Conservation (phyloP, 495 filamentous ascomycete species). For the Staphylotrichum tortipilum region DNA sequence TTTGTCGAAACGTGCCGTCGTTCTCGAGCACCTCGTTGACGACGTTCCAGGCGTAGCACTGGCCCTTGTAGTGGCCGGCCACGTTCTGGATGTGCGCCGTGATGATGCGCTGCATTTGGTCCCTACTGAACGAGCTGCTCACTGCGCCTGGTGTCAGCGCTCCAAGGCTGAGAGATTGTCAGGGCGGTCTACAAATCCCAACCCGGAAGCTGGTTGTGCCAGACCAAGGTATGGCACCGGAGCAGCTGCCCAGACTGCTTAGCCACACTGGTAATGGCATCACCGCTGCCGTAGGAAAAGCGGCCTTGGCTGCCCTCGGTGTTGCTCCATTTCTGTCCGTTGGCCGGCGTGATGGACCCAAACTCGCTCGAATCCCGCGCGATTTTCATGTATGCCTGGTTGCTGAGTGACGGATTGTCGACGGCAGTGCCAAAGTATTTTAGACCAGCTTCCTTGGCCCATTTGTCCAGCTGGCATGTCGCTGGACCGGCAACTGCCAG, state of each 20-base stretch:
- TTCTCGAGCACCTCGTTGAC: constrained; percentile 46
- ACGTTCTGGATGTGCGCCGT: constrained; percentile 43
- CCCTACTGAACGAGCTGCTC: constrained; percentile 41
- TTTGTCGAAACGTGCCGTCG: constrained; percentile 22
- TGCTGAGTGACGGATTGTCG: constrained; percentile 45
- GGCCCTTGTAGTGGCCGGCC: constrained; percentile 45
- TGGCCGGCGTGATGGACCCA: constrained; percentile 47
- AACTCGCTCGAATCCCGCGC: constrained; percentile 40
- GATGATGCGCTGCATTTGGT: constrained; percentile 37
- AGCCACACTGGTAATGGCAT: constrained; percentile 41
- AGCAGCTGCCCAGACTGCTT: constrained; percentile 41
- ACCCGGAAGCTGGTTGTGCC: constrained; percentile 47
- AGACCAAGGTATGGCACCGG: constrained; percentile 50
- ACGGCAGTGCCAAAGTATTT: constrained; percentile 51
- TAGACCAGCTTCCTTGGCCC: constrained; percentile 39
- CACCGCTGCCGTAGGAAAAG: constrained; percentile 42
- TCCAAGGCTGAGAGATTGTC: no score
- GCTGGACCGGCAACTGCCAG: no score
- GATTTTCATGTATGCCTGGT: constrained; percentile 38
- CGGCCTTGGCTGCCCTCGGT: constrained; percentile 27
- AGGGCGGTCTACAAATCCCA: constrained; percentile 28
- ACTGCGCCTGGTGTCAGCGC: no score
- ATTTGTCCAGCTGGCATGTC: no score
- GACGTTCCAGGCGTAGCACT: constrained; percentile 44
- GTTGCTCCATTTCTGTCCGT: constrained; percentile 43